Base-by-base conservation (phyloP, 352 stramenopile genomes). In the Pythium rhizo-oryzae region DNA sequence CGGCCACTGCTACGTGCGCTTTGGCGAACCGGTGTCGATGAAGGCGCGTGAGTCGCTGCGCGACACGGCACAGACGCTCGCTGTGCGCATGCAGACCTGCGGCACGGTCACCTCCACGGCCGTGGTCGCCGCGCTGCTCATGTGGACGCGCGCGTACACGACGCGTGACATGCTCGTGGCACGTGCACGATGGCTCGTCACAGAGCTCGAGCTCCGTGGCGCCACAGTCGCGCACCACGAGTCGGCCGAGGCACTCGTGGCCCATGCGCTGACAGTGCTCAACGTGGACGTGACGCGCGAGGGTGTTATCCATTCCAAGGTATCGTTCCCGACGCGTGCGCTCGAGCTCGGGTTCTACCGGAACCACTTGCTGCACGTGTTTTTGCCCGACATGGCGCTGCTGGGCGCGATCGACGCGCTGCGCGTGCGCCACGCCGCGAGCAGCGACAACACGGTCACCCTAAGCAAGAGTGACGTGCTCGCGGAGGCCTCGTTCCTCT, bases 281-380 rank as follows among this genome's bases (percentile, higher is more conserved):
- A 77, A 89, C 24, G 71, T 93, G 13, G 56, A 80, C 15, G 77
- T 81, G 4, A 75, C 71, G 8, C 11, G 61, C 1, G 76, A 79
- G 13, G 63, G 70, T 18, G 79, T 92, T 24, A 57, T 92, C 15
- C 35, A 63, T 18, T 72, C 84, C 6, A 77, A 90, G 13, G 60
- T 91, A 9, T 67, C 83, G 53, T 89, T 84, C 50, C 79, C 86
- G 35, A 85, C 81, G 52, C 79, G 82, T 33, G 81, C 88, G 37
- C 70, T 97, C 2, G 82, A 91, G 56, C 60, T 97, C 6, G 82
- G 77, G 7, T 97, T 94, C 62, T 96, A 96, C 68, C 85, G 90
- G 6, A 97, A 97, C 62, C 86, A 96, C 43, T 62, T 96, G 58
- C 69, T 96, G 0, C 84, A 96, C 61, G 69, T 91, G 50, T 95